Conservation (phyloP, 2,329 filamentous ascomycete species). For the Emericellopsis atlantica region DNA sequence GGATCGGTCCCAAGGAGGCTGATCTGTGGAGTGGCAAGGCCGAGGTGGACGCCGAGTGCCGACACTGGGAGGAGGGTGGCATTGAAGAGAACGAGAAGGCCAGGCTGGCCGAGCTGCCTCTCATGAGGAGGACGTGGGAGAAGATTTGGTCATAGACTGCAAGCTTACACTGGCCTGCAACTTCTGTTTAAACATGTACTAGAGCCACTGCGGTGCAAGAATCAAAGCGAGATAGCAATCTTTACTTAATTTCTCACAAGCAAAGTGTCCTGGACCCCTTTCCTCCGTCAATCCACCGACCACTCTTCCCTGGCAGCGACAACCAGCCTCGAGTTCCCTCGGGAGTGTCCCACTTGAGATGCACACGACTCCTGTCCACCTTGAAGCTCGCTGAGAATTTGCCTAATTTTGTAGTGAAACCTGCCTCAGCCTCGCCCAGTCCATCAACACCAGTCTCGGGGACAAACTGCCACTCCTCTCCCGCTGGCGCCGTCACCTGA, state of each 20-base stretch:
- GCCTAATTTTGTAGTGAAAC: background rate
- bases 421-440: background rate
- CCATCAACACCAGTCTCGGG: background rate
- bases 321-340: background rate
- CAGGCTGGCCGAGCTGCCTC: slow-evolving; percentile 20
- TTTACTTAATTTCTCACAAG: background rate
- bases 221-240: too few relatives aligned
- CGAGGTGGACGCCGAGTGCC: slow-evolving; percentile 47
- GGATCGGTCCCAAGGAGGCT: slow-evolving; percentile 39
- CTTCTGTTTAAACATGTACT: too few relatives aligned
- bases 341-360: background rate
- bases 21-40: slow-evolving; percentile 51
- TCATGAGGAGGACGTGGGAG: slow-evolving; percentile 22
- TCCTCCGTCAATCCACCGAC: background rate
- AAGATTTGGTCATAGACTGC: slow-evolving; percentile 19
- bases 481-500: background rate
- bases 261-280: background rate
- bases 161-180: too few relatives aligned
- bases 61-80: slow-evolving; percentile 28
- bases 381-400: background rate
- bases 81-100: slow-evolving; percentile 29
- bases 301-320: background rate
- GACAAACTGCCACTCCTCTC: background rate
- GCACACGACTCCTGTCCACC: background rate
- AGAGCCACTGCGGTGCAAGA: too few relatives aligned